Base-by-base conservation (phyloP, 768 basidiomycete genomes). In the Imleria badia region DNA sequence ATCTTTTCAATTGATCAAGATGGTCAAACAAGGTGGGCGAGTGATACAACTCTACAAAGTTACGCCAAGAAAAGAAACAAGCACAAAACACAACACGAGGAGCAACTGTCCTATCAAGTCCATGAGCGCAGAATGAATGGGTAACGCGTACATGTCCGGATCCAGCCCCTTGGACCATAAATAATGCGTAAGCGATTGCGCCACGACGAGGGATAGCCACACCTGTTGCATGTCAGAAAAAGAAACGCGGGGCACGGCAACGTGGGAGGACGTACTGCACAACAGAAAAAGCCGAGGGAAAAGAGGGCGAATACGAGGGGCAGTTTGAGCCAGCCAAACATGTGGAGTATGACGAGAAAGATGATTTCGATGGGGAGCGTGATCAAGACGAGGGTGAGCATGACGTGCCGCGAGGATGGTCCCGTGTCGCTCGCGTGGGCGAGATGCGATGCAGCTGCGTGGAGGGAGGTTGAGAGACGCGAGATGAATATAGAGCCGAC, bases 131-230 rank as follows among this genome's bases (percentile, higher is more conserved):
- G 91, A 93, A 60, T 96, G 94, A 26, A 96, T 82, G 9, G 94
- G 94, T n/a, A 98, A 74, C 2, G 93, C 93, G 67, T 96, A 95
- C 73, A 89, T 86, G 68, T 98, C 94, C 6, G 94, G 94, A 67
- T 98, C 94, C 26, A 84, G 76, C 12, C 81, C 76, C 51, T 76
- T 83, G 1, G 81, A 79, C 93, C 94, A 96, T 26, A 97, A 79
- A 66, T 83, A 85, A 41, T 82, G 72, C 3, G 93, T 94, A 45
- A 94, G 75, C 12, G 66, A 62, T 46, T 77, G 81, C 1, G 90
- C 93, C 33, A 89, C 69, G 29, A 78, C 23, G 6, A 98, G 78
- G 3, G 94, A 94, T 54, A 83, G 72, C 13, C 78, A 68, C 26
- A 89, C 86, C 93, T 96, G 64, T 5, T 52, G 31, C 2, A n/a